Percentiles rank a stretch among this genome's conserved stretches.
These are phyloP conservation scores for Albugo laibachii DNA, from an alignment of 352 stramenopile genomes.

Conservation along the genomic window DNA sequence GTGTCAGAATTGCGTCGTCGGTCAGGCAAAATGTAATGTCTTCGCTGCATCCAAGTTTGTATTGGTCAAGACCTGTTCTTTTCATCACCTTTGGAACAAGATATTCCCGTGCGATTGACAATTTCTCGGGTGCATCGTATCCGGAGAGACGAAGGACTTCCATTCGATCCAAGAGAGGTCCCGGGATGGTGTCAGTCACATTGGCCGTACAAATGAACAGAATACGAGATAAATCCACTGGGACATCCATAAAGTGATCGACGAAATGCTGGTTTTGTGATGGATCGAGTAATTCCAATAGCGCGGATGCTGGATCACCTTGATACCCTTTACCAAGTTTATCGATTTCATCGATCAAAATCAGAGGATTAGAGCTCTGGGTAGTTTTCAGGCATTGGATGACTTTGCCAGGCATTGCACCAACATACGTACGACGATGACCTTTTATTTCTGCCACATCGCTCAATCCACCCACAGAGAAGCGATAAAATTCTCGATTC, in stretches of 20 bases:
- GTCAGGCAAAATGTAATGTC: conserved; percentile 77
- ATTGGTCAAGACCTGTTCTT: conserved; percentile 67
- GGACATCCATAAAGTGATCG: conserved; percentile 97
- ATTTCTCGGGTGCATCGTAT: conserved; percentile 91
- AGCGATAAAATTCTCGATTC: conserved; percentile 96
- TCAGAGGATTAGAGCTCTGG: conserved; percentile 92
- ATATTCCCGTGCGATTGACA: conserved; percentile 96
- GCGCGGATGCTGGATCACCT: conserved; percentile 88
- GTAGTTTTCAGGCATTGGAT: conserved; percentile 98
- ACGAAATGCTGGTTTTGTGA: conserved; percentile 93
- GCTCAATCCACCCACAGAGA: conserved; percentile 92
- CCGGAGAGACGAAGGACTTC: conserved; percentile 95
- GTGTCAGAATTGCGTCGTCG: conserved; percentile 81
- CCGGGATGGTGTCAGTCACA: conserved; percentile 91
- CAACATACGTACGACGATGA: conserved; percentile 96
- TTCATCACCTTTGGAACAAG: conserved; percentile 93
- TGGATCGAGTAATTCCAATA: conserved; percentile 95
- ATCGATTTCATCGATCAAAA: conserved; percentile 95
- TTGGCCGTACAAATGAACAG: conserved; percentile 97
- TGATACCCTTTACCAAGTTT: conserved; percentile 75
- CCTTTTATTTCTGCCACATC: conserved; percentile 98
- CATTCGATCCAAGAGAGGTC: conserved; percentile 97
- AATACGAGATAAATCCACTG: conserved; percentile 92
- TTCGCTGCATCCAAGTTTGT: conserved; percentile 18
- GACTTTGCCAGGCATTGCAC: conserved; percentile 97